Percentiles rank a stretch among this genome's conserved stretches.
These are phyloP conservation scores for Lunasporangiospora selenospora DNA, from an alignment of 192 early-diverging fungal species.

Conservation along the genomic window DNA sequence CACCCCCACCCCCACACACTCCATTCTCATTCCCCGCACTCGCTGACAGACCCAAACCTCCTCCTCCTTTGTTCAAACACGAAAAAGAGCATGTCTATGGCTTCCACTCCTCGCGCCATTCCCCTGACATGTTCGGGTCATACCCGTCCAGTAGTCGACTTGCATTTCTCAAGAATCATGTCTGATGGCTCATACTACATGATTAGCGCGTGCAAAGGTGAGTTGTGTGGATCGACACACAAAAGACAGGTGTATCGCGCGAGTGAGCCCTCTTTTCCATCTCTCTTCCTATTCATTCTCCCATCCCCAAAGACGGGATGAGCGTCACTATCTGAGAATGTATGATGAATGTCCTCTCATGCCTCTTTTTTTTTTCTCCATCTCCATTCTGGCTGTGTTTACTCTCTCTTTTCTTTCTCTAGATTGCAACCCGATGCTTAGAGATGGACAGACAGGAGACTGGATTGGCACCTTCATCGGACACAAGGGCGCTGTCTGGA, in stretches of 20 bases:
- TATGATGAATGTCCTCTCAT: neutral
- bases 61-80: too few species aligned
- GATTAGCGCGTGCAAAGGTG: constrained; percentile 91
- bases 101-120: constrained; percentile 61
- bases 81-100: constrained; percentile 33
- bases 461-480: constrained; percentile 93
- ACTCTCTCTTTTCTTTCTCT: constrained; percentile 3
- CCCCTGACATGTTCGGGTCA: constrained; percentile 91
- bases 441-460: constrained; percentile 88
- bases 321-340: too few species aligned
- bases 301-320: too few species aligned
- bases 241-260: neutral
- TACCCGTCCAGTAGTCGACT: constrained; percentile 89
- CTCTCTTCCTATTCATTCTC: neutral
- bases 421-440: constrained; percentile 88
- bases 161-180: constrained; percentile 79
- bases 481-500: constrained; percentile 95
- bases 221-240: neutral
- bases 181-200: constrained; percentile 78
- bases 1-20: too few species aligned
- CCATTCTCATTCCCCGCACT: too few species aligned
- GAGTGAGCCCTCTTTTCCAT: neutral
- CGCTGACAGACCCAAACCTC: too few species aligned
- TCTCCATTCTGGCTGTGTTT: neutral
- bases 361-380: neutral